A percentile compares a stretch with the other conserved stretches of the same genome.
These are phyloP conservation scores for Orbilia blumenaviensis DNA, from an alignment of 2,329 filamentous ascomycete genomes.

Conservation along the genomic window DNA sequence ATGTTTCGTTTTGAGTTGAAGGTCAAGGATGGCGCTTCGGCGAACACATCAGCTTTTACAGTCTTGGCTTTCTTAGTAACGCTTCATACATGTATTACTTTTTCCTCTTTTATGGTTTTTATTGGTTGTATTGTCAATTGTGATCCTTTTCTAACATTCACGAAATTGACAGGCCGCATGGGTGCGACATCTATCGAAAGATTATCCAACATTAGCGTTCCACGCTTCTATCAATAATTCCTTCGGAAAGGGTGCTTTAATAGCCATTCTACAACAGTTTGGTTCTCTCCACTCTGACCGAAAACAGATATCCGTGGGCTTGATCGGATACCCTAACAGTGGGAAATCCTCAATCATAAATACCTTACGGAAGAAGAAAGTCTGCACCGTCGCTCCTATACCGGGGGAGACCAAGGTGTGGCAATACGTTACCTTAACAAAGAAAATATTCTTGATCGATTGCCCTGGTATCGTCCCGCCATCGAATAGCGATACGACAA, in stretches of 20 bases:
- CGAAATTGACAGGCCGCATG: slow-evolving; percentile 76
- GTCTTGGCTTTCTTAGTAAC: slow-evolving; percentile 98
- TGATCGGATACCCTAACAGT: slow-evolving; percentile 90
- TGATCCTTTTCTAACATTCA: slow-evolving; percentile 29
- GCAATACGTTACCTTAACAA: slow-evolving; percentile 97
- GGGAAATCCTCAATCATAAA: slow-evolving; percentile 98
- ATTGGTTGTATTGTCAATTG: slow-evolving; percentile 52
- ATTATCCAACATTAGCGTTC: slow-evolving; percentile 93
- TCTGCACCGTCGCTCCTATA: slow-evolving; percentile 91
- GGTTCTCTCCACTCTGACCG: slow-evolving; percentile 85
- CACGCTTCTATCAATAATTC: slow-evolving; percentile 94
- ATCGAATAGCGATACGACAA: slow-evolving; percentile 80
- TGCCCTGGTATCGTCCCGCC: slow-evolving; percentile 96
- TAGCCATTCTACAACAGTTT: slow-evolving; percentile 91
- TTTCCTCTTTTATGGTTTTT: slow-evolving; percentile 37
- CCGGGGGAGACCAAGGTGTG: slow-evolving; percentile 97
- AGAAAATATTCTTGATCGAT: slow-evolving; percentile 92
- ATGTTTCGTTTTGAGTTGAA: slow-evolving; percentile 99
- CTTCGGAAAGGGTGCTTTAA: slow-evolving; percentile 94
- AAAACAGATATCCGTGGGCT: slow-evolving; percentile 92
- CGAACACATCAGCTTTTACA: slow-evolving; percentile 64
- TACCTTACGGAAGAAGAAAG: slow-evolving; percentile 90
- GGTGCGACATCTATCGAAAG: slow-evolving; percentile 87
- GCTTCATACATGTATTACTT: slow-evolving; percentile 78
- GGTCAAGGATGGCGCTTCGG: slow-evolving; percentile 56